These are phyloP conservation scores for Triticum urartu DNA, from an alignment of 176 grass and related monocot genomes.

Conservation along the genomic window DNA sequence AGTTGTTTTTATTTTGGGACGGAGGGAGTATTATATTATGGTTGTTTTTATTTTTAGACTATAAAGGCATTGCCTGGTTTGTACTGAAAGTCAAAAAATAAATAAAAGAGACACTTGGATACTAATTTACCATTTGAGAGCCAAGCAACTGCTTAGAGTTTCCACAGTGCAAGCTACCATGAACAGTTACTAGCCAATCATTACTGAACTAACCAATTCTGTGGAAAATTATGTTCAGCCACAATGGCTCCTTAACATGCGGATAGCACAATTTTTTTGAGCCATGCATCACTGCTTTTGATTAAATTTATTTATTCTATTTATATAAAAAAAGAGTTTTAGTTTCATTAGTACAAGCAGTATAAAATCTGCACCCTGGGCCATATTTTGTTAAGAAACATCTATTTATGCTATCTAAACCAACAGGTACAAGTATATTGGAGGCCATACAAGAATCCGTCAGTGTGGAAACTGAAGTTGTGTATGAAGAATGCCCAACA, in stretches of 20 bases:
- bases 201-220: background rate
- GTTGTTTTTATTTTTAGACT: background rate
- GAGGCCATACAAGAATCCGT: slow-evolving; percentile 60
- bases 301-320: background rate
- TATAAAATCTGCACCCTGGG: background rate
- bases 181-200: background rate
- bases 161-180: background rate
- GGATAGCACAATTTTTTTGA: background rate
- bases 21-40: background rate
- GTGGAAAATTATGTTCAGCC: background rate
- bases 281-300: background rate
- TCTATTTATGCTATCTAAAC: slow-evolving; percentile 14
- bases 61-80: background rate
- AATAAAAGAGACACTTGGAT: background rate
- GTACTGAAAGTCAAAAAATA: background rate
- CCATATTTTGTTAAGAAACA: slow-evolving; percentile 1
- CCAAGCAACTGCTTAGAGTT: background rate
- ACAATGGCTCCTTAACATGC: background rate
- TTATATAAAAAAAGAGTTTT: background rate
- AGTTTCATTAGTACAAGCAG: slow-evolving; percentile 16
- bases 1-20: no score
- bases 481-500: slow-evolving; percentile 57
- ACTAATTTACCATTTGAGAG: background rate
- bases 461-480: slow-evolving; percentile 64
- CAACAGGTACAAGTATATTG: slow-evolving; percentile 76